Evolutionary conservation across 371 early-diverging fungal genomes (phyloP), one percentile per base, ranked within the genome.

Genomic region (Zancudomyces culisetae): DNA sequence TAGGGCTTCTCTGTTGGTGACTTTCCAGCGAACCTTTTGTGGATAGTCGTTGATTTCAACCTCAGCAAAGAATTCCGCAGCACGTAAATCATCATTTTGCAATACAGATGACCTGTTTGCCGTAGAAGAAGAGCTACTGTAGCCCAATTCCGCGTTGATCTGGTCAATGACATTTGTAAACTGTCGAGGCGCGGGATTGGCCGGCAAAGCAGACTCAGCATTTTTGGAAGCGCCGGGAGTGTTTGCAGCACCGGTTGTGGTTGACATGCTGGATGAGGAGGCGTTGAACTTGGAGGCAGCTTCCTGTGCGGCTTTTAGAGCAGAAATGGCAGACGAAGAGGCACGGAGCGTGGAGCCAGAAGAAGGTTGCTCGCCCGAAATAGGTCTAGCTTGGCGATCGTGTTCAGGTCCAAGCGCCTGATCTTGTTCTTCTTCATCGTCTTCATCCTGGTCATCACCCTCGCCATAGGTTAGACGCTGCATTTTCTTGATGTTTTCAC

Each of bases 1-100:
- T 43, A 97, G 88, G 71, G 84, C 80, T 53, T 91, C 92, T 75
- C 87, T 89, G 68, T 88, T 90, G 18, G 93, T 97, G 46, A 93
- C 95, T 60, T 78, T 78, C 86, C 90, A 87, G 53, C 97, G 73
- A n/a, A 96, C 94, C 64, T 86, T 85, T 60, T 89, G 87, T 26
- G 94, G 94, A 60, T 81, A 95, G 66, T 98, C 96, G 63, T 98
- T 98, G 64, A 98, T 93, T 56, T 85, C 84, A 60, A 98, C 81
- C 65, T 98, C 96, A 56, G 76, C 73, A 8, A 81, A 69, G 68
- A 43, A 69, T 20, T 40, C 61, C 1, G 60, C 63, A 1, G 57
- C 58, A 0, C 63, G 55, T 3, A 57, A 53, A 12, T 42, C 50
- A 1, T 57, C 43, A 24, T 45, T 42, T 4, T 47, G 46, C n/a